Conservation (phyloP, 1,139 yeast genomes). For the Yamadazyma taylorii region DNA sequence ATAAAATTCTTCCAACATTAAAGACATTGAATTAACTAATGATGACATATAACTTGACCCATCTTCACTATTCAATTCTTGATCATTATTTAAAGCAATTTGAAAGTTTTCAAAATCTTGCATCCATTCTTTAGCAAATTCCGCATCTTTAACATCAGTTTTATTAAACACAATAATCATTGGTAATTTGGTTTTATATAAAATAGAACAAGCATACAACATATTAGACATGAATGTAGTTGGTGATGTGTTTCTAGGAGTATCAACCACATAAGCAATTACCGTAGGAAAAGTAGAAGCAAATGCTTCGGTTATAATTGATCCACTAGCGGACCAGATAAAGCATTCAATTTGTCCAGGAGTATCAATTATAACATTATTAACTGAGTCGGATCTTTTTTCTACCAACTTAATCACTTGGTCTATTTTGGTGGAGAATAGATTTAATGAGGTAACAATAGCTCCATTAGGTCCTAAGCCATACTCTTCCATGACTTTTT, state of each 20-base stretch:
- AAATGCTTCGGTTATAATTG: constrained; percentile 94
- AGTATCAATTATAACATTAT: constrained; percentile 87
- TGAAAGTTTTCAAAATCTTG: constrained; percentile 93
- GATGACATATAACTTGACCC: constrained; percentile 95
- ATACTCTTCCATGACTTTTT: constrained; percentile 91
- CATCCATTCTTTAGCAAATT: constrained; percentile 97
- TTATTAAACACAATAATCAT: constrained; percentile 97
- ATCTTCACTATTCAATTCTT: constrained; percentile 63
- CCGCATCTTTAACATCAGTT: constrained; percentile 82
- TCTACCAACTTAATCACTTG: constrained; percentile 88
- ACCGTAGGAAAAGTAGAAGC: constrained; percentile 96
- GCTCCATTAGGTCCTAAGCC: constrained; percentile 98
- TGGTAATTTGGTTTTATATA: constrained; percentile 94
- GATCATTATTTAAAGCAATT: constrained; percentile 63
- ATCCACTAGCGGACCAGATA: constrained; percentile 95
- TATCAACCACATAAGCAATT: constrained; percentile 92
- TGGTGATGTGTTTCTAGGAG: constrained; percentile 92
- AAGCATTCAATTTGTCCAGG: constrained; percentile 99
- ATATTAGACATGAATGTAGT: constrained; percentile 97
- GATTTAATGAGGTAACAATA: constrained; percentile 88
- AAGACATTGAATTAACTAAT: constrained; percentile 88
- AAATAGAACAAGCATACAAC: constrained; percentile 96
- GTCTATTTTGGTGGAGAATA: constrained; percentile 93
- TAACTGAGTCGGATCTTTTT: constrained; percentile 63
- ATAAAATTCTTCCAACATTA: constrained; percentile 95